phyloP scores from a whole-genome alignment of 352 stramenopile species.

The Phytophthora sp. region DNA sequence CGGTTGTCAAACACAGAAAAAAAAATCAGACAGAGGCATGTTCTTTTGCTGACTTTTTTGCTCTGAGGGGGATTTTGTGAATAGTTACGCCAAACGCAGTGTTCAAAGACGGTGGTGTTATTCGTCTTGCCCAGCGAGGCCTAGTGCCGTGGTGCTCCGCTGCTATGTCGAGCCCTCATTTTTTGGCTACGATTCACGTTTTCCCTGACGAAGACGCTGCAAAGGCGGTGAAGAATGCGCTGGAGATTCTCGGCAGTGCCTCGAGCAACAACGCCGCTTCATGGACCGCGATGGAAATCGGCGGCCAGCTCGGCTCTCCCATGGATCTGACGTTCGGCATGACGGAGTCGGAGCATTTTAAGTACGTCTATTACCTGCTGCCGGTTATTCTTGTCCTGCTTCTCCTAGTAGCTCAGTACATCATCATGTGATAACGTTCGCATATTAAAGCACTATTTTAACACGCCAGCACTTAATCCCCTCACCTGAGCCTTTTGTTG shows the following conservation, averaged over 20 bases:
- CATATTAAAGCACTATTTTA: conserved; percentile 8
- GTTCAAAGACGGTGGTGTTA: conserved; percentile 45
- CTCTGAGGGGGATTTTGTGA: conserved; percentile 26
- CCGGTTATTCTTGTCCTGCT: conserved; percentile 47
- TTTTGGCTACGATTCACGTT: conserved; percentile 45
- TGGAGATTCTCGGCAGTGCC: conserved; percentile 61
- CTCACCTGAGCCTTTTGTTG: not conserved
- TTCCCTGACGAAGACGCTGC: conserved; percentile 55
- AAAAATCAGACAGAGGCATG: conserved; percentile 15
- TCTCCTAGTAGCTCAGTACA: conserved; percentile 45
- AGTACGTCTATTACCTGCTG: conserved; percentile 30
- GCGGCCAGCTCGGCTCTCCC: conserved; percentile 15
- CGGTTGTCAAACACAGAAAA: conserved; percentile 7
- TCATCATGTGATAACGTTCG: conserved; percentile 17
- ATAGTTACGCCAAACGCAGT: conserved; percentile 30
- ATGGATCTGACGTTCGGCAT: conserved; percentile 20
- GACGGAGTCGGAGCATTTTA: conserved; percentile 26
- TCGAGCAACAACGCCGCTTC: conserved; percentile 10
- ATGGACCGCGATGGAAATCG: conserved; percentile 40
- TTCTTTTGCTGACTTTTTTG: conserved; percentile 27
- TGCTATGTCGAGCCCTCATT: conserved; percentile 37
- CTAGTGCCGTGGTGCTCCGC: conserved; percentile 47
- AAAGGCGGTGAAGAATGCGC: conserved; percentile 52
- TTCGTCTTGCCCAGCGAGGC: conserved; percentile 54
- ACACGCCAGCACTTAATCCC: not conserved